phyloP scores from a whole-genome alignment of 2,329 filamentous ascomycete genomes.

The Penicillium brasilianum region DNA sequence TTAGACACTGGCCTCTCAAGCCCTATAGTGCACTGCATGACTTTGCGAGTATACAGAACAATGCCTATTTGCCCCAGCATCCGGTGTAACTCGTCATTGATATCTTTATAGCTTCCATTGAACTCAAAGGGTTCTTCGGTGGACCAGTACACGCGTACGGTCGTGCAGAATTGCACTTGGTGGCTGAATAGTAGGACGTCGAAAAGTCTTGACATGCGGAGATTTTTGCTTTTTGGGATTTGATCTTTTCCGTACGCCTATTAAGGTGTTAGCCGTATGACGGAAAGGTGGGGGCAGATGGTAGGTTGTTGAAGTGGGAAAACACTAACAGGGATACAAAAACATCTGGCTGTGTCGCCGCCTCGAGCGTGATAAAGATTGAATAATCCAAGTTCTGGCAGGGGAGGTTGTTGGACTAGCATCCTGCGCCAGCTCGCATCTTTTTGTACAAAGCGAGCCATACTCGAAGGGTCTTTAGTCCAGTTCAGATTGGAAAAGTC shows the following conservation, averaged over 20 bases:
- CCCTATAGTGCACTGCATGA: neutral
- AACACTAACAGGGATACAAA: neutral
- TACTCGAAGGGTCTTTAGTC: neutral
- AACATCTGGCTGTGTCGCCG: neutral
- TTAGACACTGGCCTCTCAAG: neutral
- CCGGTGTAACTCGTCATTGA: neutral
- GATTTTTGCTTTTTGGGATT: neutral
- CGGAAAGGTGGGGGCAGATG: too few relatives aligned
- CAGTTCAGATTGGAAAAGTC: neutral
- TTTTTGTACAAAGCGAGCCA: neutral
- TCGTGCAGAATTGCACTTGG: neutral
- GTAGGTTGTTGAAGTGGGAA: neutral
- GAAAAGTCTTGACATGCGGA: neutral
- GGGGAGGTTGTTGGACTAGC: slow-evolving; percentile 19
- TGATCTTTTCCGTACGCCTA: too few relatives aligned
- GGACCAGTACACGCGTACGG: neutral
- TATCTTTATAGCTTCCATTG: neutral
- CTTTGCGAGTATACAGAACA: neutral
- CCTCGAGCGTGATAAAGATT: neutral
- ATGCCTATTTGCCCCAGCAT: neutral
- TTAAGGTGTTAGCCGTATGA: too few relatives aligned
- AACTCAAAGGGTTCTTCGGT: neutral
- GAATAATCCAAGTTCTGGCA: neutral
- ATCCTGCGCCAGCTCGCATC: slow-evolving; percentile 19
- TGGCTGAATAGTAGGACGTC: neutral